A percentile compares a stretch with the other conserved stretches of the same genome.
Evolutionary conservation across 176 grass and related monocot species (phyloP).

Genomic region (Triticum turgidum): DNA sequence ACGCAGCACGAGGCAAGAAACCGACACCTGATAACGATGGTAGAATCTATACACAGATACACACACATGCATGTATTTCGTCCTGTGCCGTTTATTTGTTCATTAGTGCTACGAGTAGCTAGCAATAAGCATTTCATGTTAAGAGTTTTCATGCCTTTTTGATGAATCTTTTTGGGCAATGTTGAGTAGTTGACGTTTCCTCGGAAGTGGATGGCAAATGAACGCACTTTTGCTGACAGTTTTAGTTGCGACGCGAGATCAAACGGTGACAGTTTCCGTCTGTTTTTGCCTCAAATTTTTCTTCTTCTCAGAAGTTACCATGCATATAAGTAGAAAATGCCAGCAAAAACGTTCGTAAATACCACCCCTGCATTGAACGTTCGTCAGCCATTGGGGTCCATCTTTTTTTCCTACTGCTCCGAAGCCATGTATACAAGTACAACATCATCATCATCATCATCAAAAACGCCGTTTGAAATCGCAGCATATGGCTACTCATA

Average conservation of each 20-base stretch:
- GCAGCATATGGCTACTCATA: neutral
- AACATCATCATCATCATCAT: constrained; percentile 3
- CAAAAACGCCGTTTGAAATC: neutral
- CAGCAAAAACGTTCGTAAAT: no score
- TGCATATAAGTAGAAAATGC: no score
- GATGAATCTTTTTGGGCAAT: neutral
- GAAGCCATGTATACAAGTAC: neutral
- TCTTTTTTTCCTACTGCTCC: neutral
- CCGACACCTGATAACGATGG: neutral
- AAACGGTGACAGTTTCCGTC: no score
- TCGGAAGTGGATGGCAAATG: no score
- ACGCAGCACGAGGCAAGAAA: constrained; percentile 23
- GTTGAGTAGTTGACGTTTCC: no score
- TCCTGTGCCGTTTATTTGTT: neutral
- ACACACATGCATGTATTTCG: neutral
- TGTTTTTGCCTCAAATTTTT: no score
- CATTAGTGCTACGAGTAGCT: neutral
- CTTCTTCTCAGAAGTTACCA: no score
- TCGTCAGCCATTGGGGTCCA: no score
- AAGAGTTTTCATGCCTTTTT: constrained; percentile 25
- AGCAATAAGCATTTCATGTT: constrained; percentile 33
- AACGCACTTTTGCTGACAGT: no score
- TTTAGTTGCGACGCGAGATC: no score
- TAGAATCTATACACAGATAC: neutral
- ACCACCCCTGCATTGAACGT: no score